Conservation (phyloP, 1,139 yeast genomes). For the Suhomyces bribrorum region DNA sequence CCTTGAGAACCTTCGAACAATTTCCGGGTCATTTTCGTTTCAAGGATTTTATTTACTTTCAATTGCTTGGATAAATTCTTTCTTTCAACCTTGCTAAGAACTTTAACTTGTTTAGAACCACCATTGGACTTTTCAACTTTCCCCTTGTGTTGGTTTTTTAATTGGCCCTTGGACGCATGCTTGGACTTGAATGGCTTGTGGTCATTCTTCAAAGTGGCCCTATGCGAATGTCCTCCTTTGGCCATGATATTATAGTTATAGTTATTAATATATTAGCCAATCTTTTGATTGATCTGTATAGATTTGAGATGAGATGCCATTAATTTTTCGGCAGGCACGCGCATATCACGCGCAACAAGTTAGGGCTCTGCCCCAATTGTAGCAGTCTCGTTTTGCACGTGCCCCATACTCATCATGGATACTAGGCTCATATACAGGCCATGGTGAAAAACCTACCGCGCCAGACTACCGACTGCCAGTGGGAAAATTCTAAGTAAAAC, state of each 20-base stretch:
- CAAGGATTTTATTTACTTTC: conserved; percentile 68
- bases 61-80: conserved; percentile 79
- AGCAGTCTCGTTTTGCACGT: conserved; percentile 7
- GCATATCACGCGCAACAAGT: conserved; percentile 6
- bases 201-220: conserved; percentile 77
- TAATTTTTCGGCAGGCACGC: conserved; percentile 11
- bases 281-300: conserved; percentile 1
- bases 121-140: conserved; percentile 69
- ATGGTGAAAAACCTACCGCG: conserved; percentile 8
- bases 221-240: conserved; percentile 68
- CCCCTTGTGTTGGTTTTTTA: conserved; percentile 80
- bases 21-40: conserved; percentile 52
- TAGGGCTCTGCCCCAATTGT: conserved; percentile 13
- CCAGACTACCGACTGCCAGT: conserved; percentile 6
- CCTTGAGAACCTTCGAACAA: conserved; percentile 80
- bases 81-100: conserved; percentile 67
- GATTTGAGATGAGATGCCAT: conserved; percentile 15
- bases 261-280: neutral
- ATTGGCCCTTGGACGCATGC: conserved; percentile 87
- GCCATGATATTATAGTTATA: conserved; percentile 45
- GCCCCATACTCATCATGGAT: neutral
- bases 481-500: conserved; percentile 8
- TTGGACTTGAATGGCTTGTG: conserved; percentile 90
- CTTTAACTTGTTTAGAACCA: conserved; percentile 40
- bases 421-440: conserved; percentile 8